Percentiles rank a stretch among this genome's conserved stretches.
Conservation (phyloP, 2,329 filamentous ascomycete species). For the Sarocladium oryzae region DNA sequence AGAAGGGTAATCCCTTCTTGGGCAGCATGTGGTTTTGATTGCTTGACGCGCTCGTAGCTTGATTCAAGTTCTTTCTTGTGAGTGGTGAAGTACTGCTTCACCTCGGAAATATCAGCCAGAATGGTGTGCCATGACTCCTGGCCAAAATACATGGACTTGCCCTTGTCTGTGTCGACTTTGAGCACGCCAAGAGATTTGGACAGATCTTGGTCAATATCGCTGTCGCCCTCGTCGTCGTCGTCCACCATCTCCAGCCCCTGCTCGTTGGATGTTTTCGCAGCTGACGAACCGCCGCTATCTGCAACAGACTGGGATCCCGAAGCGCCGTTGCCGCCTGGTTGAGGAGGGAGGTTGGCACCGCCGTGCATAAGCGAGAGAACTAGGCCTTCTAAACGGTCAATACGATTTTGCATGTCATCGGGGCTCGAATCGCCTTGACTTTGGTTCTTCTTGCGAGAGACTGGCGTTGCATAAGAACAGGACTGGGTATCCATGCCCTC, state of each 20-base stretch:
- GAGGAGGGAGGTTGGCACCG: conserved; percentile 47
- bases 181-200: conserved; percentile 73
- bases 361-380: conserved; percentile 93
- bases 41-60: conserved; percentile 69
- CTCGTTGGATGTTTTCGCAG: conserved; percentile 13
- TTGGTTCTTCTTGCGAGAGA: conserved; percentile 66
- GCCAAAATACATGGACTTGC: conserved; percentile 74
- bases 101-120: conserved; percentile 78
- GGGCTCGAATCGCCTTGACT: conserved; percentile 56
- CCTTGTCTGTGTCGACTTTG: conserved; percentile 71
- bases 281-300: conserved; percentile 37
- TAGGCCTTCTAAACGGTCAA: conserved; percentile 87
- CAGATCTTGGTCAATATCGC: conserved; percentile 61
- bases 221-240: conserved; percentile 53
- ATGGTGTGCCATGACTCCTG: conserved; percentile 80
- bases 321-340: conserved; percentile 24
- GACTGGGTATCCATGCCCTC: conserved; percentile 73
- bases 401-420: conserved; percentile 98
- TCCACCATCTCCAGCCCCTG: conserved; percentile 35
- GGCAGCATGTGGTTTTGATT: conserved; percentile 54
- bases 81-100: conserved; percentile 79
- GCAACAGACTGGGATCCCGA: conserved; percentile 32
- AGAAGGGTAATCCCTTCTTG: conserved; percentile 69
- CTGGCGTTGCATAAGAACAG: conserved; percentile 76
- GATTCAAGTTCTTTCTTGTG: conserved; percentile 87